Evolutionary conservation across 805 yeast species (phyloP), one percentile per base, ranked within the genome.

Genomic region (Osmozyma mogii): DNA sequence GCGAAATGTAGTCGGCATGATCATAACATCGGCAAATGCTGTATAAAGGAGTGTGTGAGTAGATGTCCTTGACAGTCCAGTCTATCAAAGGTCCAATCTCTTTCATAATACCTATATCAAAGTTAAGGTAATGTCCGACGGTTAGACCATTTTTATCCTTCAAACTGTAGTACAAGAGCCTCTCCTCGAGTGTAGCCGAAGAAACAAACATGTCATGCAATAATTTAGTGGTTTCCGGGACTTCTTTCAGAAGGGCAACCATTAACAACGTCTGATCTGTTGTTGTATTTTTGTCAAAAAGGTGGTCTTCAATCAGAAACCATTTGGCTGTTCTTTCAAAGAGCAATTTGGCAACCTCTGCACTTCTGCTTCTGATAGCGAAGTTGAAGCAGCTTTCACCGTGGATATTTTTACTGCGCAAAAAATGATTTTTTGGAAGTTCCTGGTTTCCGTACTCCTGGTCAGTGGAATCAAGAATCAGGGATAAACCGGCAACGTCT

Each of bases 1-100:
- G 46, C 3, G 46, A 45, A 2, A 60, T 48, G 50, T 87, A 88
- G 19, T 74, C 53, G 0, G 71, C 57, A 40, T 82, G 87, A 49
- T 87, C 96, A 52, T 88, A 88, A 39, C 87, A 75, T 31, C 95
- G 58, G 39, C 84, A 75, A 3, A 84, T 54, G 2, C 84, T 69
- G 52, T 81, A 74, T 7, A 89, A 56, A 0, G 96, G 94, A 0
- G 96, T 84, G 42, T 82, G 84, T 0, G 78, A 73, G 35, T 70
- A 73, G 9, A 44, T 38, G 47, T 88, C 96, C 29, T 68, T 68
- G 9, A 54, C 49, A 5, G 60, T 64, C 96, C 96, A 89, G 43
- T 83, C 65, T 4, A 87, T 57, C 25, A 60, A 67, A 1, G 49
- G 49, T 0, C 94, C 94, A 8, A 85, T 49, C 10, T 44, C 47